Conservation (phyloP, 495 filamentous ascomycete genomes). For the Talaromyces thailandensis region DNA sequence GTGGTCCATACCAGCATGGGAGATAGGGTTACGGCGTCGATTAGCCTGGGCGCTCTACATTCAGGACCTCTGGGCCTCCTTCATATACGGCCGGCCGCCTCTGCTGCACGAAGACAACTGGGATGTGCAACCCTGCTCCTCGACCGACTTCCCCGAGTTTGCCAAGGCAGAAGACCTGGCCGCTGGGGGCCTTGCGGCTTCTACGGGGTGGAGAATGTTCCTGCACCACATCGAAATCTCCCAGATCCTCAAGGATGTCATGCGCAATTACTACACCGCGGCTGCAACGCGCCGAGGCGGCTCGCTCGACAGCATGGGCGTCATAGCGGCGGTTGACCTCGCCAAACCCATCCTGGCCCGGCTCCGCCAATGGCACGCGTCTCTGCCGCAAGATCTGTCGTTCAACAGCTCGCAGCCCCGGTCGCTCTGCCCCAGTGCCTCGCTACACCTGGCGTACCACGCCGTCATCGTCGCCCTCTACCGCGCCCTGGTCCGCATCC, state of each 20-base stretch:
- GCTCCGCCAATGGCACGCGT: constrained; percentile 72
- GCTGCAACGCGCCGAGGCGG: background rate
- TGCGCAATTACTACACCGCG: constrained; percentile 71
- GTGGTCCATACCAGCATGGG: constrained; percentile 78
- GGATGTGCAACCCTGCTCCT: constrained; percentile 54
- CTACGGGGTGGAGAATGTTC: constrained; percentile 58
- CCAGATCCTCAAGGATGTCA: constrained; percentile 65
- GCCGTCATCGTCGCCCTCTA: constrained; percentile 80
- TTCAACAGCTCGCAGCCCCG: constrained; percentile 46
- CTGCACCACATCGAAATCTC: constrained; percentile 69
- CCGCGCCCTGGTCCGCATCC: constrained; percentile 66
- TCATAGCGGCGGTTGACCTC: constrained; percentile 52
- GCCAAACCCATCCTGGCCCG: constrained; percentile 79
- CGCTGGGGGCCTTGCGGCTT: constrained; percentile 46
- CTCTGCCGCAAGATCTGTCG: constrained; percentile 52
- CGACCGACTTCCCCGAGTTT: constrained; percentile 62
- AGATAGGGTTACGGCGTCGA: constrained; percentile 65
- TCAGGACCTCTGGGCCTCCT: constrained; percentile 80
- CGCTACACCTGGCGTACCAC: constrained; percentile 76
- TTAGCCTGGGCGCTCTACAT: constrained; percentile 80
- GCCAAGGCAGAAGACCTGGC: constrained; percentile 45
- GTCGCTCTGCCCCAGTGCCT: constrained; percentile 55
- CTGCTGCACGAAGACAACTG: constrained; percentile 57
- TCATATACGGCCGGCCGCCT: constrained; percentile 75
- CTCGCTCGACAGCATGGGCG: constrained; percentile 25